phyloP scores from a whole-genome alignment of 2,329 filamentous ascomycete genomes.

The Cercospora janseana region DNA sequence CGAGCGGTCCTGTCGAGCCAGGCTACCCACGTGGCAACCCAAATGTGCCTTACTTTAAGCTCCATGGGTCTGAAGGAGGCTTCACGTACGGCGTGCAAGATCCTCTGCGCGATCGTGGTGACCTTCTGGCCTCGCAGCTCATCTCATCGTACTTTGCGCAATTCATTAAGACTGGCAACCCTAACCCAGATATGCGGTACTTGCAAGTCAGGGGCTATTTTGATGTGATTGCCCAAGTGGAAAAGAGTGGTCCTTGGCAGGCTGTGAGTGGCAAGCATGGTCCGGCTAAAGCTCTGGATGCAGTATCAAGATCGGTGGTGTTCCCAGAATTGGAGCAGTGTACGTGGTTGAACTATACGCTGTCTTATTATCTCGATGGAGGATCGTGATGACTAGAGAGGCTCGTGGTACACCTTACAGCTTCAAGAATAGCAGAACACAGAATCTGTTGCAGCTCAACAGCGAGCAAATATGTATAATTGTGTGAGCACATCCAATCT shows the following conservation, averaged over 20 bases:
- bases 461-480: too few relatives aligned
- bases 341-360: slow-evolving; percentile 46
- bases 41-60: slow-evolving; percentile 54
- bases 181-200: slow-evolving; percentile 51
- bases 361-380: slow-evolving; percentile 45
- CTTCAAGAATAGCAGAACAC: too few relatives aligned
- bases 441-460: too few relatives aligned
- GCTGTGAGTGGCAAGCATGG: slow-evolving; percentile 41
- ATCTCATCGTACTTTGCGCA: slow-evolving; percentile 51
- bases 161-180: slow-evolving; percentile 53
- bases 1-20: slow-evolving; percentile 39
- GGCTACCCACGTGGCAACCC: slow-evolving; percentile 49
- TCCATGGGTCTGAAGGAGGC: slow-evolving; percentile 55
- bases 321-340: slow-evolving; percentile 56
- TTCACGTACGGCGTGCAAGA: slow-evolving; percentile 36
- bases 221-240: slow-evolving; percentile 30
- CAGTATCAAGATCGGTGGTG: slow-evolving; percentile 44
- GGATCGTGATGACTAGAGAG: too few relatives aligned
- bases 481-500: too few relatives aligned
- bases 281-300: slow-evolving; percentile 47
- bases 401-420: too few relatives aligned
- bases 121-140: slow-evolving; percentile 49
- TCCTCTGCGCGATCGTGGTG: slow-evolving; percentile 51
- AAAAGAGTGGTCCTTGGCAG: slow-evolving; percentile 40
- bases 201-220: slow-evolving; percentile 50